phyloP scores from a whole-genome alignment of 202 grass and related monocot species.

The Saccharum hybrid region DNA sequence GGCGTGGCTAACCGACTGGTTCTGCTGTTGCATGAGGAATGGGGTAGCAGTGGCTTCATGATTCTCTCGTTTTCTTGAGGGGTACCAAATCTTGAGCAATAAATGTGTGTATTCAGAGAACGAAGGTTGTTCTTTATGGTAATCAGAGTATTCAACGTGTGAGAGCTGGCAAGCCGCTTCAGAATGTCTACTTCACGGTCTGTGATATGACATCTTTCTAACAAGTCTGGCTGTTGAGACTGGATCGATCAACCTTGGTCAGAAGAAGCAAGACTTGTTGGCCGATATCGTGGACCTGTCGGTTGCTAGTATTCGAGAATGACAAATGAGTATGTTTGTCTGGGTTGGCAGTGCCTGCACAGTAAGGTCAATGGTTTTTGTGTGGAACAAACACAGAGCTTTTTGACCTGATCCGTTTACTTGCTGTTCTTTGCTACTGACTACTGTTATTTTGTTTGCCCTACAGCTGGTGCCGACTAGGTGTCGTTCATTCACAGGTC shows the following conservation, averaged over 20 bases:
- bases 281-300: not conserved
- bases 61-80: not conserved
- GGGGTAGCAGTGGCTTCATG: not conserved
- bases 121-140: not conserved
- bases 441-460: not conserved
- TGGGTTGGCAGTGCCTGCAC: too few relatives aligned
- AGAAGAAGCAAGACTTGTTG: not conserved
- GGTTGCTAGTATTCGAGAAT: not conserved
- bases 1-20: conserved; percentile 7
- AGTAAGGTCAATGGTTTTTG: not conserved
- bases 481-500: too few relatives aligned
- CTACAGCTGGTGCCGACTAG: not conserved
- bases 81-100: not conserved
- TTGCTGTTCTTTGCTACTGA: not conserved
- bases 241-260: conserved; percentile 6
- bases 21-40: not conserved
- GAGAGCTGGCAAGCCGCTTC: not conserved
- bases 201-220: not conserved
- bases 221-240: not conserved
- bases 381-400: not conserved
- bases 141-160: conserved; percentile 11
- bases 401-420: not conserved
- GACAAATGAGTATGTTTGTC: not conserved
- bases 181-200: not conserved
- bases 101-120: not conserved